Conservation (phyloP, 257 asterid species). For the Solanum gandarillasii region DNA sequence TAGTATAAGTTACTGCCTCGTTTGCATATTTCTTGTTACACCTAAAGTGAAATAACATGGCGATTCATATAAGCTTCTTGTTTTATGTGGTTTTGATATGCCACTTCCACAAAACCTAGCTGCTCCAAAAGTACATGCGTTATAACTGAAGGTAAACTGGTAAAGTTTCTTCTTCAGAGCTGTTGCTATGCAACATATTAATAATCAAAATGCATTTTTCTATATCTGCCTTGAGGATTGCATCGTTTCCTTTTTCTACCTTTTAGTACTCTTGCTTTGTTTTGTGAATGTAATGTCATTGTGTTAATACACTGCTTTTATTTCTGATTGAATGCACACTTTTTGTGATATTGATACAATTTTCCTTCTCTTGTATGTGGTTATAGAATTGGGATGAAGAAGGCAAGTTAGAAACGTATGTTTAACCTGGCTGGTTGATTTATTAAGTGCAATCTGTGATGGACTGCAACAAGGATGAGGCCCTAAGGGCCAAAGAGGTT, state of each 20-base stretch:
- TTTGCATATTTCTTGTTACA: neutral
- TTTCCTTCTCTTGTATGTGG: neutral
- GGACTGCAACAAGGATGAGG: slow-evolving; percentile 94
- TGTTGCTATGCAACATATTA: neutral
- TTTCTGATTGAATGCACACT: neutral
- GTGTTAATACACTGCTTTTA: neutral
- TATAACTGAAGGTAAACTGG: neutral
- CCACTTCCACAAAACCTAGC: neutral
- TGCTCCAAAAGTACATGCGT: neutral
- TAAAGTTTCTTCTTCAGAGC: neutral
- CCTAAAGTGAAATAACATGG: neutral
- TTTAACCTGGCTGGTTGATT: neutral
- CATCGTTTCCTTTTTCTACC: neutral
- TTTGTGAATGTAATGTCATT: neutral
- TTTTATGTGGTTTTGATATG: neutral
- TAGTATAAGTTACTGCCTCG: too few species aligned
- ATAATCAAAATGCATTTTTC: neutral
- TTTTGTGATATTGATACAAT: neutral
- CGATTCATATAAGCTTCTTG: neutral
- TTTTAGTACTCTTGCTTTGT: neutral
- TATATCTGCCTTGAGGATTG: neutral
- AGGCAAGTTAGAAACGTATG: neutral
- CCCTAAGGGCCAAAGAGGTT: slow-evolving; percentile 48
- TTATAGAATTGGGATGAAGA: neutral
- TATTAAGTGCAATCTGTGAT: slow-evolving; percentile 13